phyloP scores from a whole-genome alignment of 2,329 filamentous ascomycete species.

The Thielaviopsis euricoi region DNA sequence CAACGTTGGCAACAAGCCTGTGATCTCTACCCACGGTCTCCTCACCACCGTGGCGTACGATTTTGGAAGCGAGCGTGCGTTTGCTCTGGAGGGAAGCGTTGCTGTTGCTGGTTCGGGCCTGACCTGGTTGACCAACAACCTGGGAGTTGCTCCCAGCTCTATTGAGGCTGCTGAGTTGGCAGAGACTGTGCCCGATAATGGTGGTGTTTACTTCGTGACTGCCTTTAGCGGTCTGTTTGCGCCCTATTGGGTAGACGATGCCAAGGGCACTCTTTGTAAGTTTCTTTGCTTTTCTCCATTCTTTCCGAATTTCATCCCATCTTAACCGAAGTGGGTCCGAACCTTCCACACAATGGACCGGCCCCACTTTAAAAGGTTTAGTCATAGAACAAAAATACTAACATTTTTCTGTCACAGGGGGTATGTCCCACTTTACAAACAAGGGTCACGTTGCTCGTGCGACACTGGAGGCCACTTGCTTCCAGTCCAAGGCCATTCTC shows the following conservation, averaged over 20 bases:
- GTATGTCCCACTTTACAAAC: slow-evolving; percentile 71
- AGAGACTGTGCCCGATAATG: slow-evolving; percentile 48
- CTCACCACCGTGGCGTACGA: slow-evolving; percentile 80
- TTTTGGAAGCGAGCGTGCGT: slow-evolving; percentile 48
- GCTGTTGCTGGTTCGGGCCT: slow-evolving; percentile 69
- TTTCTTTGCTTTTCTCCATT: slow-evolving; percentile 11
- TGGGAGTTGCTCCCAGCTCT: slow-evolving; percentile 39
- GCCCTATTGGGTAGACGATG: slow-evolving; percentile 90
- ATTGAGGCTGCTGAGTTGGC: slow-evolving; percentile 34
- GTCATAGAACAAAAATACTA: neutral
- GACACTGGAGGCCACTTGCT: slow-evolving; percentile 80
- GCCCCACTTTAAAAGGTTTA: neutral
- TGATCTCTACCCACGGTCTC: slow-evolving; percentile 69
- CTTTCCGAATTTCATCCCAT: neutral
- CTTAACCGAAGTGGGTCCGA: neutral
- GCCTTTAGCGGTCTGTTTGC: slow-evolving; percentile 85
- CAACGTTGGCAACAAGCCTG: slow-evolving; percentile 71
- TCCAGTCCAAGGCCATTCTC: slow-evolving; percentile 81
- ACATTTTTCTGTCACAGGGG: slow-evolving; percentile 31
- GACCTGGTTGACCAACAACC: slow-evolving; percentile 53
- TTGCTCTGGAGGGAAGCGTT: slow-evolving; percentile 71
- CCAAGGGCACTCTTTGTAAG: slow-evolving; percentile 68
- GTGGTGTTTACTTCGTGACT: slow-evolving; percentile 74
- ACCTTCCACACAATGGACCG: neutral
- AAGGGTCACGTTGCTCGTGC: slow-evolving; percentile 77